A percentile compares a stretch with the other conserved stretches of the same genome.
Conservation (phyloP, 2,329 filamentous ascomycete genomes). For the Thelonectria rubi region DNA sequence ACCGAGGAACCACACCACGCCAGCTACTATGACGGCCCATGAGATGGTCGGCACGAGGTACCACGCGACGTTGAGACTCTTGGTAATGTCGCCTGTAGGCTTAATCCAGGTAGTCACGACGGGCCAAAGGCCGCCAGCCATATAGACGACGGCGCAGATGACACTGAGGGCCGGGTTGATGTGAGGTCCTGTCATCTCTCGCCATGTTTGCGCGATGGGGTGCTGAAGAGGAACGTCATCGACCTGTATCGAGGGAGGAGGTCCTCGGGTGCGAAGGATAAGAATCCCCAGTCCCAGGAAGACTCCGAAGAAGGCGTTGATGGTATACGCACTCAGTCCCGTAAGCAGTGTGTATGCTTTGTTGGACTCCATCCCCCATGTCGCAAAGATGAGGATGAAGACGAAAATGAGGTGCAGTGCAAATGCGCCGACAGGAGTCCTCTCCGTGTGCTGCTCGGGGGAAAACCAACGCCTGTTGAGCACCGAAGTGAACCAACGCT, state of each 20-base stretch:
- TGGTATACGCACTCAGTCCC: slow-evolving; percentile 45
- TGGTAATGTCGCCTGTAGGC: slow-evolving; percentile 24
- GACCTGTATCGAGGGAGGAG: slow-evolving; percentile 38
- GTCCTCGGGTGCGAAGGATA: slow-evolving; percentile 47
- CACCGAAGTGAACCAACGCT: slow-evolving; percentile 43
- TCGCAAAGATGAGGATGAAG: slow-evolving; percentile 48
- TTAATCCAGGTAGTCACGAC: slow-evolving; percentile 47
- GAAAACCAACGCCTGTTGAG: slow-evolving; percentile 44
- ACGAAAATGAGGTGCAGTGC: slow-evolving; percentile 48
- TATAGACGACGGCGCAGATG: slow-evolving; percentile 44
- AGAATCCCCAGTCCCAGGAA: slow-evolving; percentile 49
- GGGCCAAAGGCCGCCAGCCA: slow-evolving; percentile 46
- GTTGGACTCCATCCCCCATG: slow-evolving; percentile 38
- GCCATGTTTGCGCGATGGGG: slow-evolving; percentile 39
- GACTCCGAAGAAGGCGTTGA: slow-evolving; percentile 48
- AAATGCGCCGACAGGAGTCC: slow-evolving; percentile 49
- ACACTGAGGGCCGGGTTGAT: slow-evolving; percentile 46
- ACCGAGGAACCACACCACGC: slow-evolving; percentile 48
- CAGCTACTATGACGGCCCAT: slow-evolving; percentile 43
- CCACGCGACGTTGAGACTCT: slow-evolving; percentile 37
- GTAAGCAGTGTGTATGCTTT: slow-evolving; percentile 47
- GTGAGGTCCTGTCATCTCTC: slow-evolving; percentile 44
- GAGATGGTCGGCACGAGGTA: slow-evolving; percentile 46
- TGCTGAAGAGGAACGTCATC: slow-evolving; percentile 26
- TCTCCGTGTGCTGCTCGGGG: slow-evolving; percentile 48